Conservation (phyloP, 768 basidiomycete species). For the Tylopilus felleus region DNA sequence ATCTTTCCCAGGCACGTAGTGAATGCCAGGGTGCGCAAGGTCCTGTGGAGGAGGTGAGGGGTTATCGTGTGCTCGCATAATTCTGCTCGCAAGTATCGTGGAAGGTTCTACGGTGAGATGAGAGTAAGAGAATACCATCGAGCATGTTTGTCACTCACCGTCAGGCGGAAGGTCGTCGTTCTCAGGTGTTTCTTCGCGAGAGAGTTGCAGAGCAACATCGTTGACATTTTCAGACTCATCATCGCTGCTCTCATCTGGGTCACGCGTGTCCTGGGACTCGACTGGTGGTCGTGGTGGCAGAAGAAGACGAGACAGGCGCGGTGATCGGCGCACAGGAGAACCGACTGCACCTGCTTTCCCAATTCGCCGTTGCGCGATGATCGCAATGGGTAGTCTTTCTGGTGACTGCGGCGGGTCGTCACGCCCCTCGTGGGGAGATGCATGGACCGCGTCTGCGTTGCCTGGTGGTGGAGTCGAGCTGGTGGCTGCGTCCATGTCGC, state of each 20-base stretch:
- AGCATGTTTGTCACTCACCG: conserved; percentile 28
- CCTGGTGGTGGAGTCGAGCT: conserved; percentile 30
- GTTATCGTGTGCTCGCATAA: conserved; percentile 69
- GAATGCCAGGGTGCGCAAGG: conserved; percentile 12
- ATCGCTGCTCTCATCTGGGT: conserved; percentile 25
- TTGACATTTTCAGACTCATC: conserved; percentile 31
- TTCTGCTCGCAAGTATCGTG: conserved; percentile 59
- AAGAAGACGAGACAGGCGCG: conserved; percentile 44
- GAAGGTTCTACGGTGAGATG: conserved; percentile 52
- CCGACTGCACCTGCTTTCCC: conserved; percentile 24
- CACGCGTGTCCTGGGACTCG: conserved; percentile 11
- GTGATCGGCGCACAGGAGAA: conserved; percentile 47
- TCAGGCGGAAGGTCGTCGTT: conserved; percentile 44
- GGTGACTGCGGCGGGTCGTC: conserved; percentile 53
- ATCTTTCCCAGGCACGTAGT: conserved; percentile 17
- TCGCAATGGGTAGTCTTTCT: conserved; percentile 44
- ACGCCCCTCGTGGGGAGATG: conserved; percentile 43
- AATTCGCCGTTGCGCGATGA: conserved; percentile 29
- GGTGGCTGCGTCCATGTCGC: conserved; percentile 21
- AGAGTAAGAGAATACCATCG: conserved; percentile 8
- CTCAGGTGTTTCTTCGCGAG: conserved; percentile 49
- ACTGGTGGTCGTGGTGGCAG: conserved; percentile 26
- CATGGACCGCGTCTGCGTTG: conserved; percentile 41
- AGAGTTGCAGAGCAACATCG: conserved; percentile 26
- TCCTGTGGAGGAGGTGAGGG: conserved; percentile 62